Percentiles rank a stretch among this genome's conserved stretches.
phyloP scores from a whole-genome alignment of 805 yeast species.

The Candida railenensis region DNA sequence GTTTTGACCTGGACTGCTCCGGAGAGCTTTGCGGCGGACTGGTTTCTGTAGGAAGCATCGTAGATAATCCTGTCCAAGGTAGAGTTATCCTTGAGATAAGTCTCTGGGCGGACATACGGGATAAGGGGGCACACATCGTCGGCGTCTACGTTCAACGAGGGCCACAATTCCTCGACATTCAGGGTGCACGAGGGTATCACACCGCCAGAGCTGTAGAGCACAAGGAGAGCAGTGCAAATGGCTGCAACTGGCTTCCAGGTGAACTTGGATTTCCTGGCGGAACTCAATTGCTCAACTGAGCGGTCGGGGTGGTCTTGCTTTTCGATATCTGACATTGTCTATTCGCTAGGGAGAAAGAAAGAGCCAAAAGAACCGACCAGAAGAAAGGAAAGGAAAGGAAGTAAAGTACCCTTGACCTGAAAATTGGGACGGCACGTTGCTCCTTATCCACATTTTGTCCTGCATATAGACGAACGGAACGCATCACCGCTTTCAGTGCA shows the following conservation, averaged over 20 bases:
- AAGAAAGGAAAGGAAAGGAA: not conserved
- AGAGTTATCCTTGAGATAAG: slow-evolving; percentile 17
- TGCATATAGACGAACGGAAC: too few species aligned
- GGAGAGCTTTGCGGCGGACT: slow-evolving; percentile 13
- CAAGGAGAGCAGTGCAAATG: too few species aligned
- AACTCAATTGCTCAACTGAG: not conserved
- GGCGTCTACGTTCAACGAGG: not conserved
- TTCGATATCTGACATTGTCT: not conserved
- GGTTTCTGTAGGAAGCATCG: slow-evolving; percentile 13
- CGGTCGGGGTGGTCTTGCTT: not conserved
- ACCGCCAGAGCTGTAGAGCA: not conserved
- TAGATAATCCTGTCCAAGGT: slow-evolving; percentile 14
- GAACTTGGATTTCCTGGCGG: not conserved
- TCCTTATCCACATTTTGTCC: too few species aligned
- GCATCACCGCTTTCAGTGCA: too few species aligned
- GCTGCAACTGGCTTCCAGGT: not conserved
- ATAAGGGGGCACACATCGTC: slow-evolving; percentile 1
- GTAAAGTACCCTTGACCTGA: not conserved
- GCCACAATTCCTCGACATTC: not conserved
- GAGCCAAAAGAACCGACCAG: too few species aligned
- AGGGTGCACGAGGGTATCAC: not conserved
- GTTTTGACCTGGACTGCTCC: slow-evolving; percentile 16
- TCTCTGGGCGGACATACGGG: slow-evolving; percentile 22
- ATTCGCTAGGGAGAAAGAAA: not conserved
- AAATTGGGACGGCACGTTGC: not conserved